These are phyloP conservation scores for Calonectria henricotiae DNA, from an alignment of 2,329 filamentous ascomycete genomes.

Conservation along the genomic window DNA sequence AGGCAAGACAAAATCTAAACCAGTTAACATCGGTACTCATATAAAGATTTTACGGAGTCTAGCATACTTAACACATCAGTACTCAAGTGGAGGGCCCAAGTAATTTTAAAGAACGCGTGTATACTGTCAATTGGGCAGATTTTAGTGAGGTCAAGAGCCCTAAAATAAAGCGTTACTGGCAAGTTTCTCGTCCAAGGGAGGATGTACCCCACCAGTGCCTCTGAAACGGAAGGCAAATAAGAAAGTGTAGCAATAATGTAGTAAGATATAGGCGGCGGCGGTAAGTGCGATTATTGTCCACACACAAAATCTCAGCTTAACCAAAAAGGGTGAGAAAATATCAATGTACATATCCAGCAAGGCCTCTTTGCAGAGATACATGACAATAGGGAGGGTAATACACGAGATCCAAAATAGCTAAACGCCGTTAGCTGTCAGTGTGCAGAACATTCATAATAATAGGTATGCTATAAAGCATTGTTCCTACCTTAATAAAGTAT, in stretches of 20 bases:
- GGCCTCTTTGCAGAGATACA: background rate
- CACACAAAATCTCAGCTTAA: background rate
- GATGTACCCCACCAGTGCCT: background rate
- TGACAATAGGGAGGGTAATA: background rate
- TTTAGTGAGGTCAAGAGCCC: background rate
- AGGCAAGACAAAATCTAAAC: background rate
- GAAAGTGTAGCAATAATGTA: background rate
- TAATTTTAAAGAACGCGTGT: background rate
- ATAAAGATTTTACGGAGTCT: too few species aligned
- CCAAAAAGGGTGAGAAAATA: background rate
- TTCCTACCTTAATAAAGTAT: background rate
- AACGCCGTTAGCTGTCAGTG: background rate
- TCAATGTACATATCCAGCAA: background rate
- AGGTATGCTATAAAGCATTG: rapidly evolving
- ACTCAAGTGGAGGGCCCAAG: background rate
- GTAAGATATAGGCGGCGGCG: background rate
- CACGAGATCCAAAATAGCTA: background rate
- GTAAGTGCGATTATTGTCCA: background rate
- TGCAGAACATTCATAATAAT: background rate
- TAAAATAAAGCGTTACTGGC: background rate
- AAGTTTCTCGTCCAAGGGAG: too few species aligned
- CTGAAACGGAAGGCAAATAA: background rate
- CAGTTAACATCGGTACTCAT: background rate
- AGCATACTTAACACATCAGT: background rate
- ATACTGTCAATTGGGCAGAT: background rate